phyloP scores from a whole-genome alignment of 345 rosid species.

The Ceriops decandra region DNA sequence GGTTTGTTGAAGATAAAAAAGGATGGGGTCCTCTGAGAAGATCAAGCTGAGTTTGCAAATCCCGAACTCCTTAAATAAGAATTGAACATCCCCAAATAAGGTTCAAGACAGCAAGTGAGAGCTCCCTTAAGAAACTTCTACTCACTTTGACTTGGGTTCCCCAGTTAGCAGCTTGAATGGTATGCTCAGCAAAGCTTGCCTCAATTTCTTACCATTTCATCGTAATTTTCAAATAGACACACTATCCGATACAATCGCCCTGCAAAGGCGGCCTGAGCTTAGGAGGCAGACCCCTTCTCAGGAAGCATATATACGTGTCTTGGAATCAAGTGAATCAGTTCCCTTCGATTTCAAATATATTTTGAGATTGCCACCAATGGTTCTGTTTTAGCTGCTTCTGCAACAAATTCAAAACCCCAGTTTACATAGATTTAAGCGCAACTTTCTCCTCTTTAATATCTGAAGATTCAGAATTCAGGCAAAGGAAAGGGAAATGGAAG shows the following conservation, averaged over 20 bases:
- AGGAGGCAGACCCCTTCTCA: slow-evolving; percentile 28
- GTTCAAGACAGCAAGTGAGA: slow-evolving; percentile 12
- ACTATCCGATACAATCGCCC: slow-evolving; percentile 23
- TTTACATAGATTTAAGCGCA: background rate
- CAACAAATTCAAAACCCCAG: background rate
- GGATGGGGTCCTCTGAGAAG: slow-evolving; percentile 7
- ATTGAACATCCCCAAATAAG: slow-evolving; percentile 20
- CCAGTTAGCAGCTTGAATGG: background rate
- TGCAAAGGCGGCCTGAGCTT: slow-evolving; percentile 36
- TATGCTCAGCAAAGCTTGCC: slow-evolving; percentile 3
- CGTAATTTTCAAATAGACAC: slow-evolving; percentile 22
- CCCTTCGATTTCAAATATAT: slow-evolving; percentile 5
- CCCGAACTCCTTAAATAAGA: slow-evolving; percentile 30
- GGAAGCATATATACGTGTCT: slow-evolving; percentile 28
- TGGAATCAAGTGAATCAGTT: slow-evolving; percentile 15
- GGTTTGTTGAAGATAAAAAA: slow-evolving; percentile 22
- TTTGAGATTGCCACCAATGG: background rate
- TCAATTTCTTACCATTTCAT: slow-evolving; percentile 7
- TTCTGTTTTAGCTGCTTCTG: slow-evolving; percentile 1
- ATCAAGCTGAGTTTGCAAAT: slow-evolving; percentile 9
- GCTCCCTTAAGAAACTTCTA: slow-evolving; percentile 14
- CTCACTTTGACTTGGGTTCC: slow-evolving; percentile 13
- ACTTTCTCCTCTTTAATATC: background rate
- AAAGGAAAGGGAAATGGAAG: slow-evolving; percentile 31
- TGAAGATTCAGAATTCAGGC: slow-evolving; percentile 6